Percentiles rank a stretch among this genome's conserved stretches.
These are phyloP conservation scores for Condylostoma magnum DNA, from an alignment of 169 alveolate species.

Conservation along the genomic window DNA sequence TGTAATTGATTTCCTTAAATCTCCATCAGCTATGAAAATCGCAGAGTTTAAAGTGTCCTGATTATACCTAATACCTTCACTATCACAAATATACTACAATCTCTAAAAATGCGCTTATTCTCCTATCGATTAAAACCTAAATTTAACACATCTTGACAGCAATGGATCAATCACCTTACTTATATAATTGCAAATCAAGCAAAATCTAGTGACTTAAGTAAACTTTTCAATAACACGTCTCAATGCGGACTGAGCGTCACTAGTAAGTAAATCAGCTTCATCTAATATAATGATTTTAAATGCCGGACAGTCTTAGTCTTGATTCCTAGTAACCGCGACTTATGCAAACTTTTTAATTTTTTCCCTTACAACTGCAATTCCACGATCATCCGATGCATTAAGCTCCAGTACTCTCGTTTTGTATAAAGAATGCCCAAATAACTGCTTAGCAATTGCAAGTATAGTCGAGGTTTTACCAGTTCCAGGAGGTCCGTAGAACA, in stretches of 20 bases:
- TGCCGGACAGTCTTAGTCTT: constrained; percentile 67
- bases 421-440: constrained; percentile 90
- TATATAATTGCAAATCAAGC: constrained; percentile 97
- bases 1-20: constrained; percentile 93
- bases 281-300: constrained; percentile 96
- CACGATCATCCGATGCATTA: constrained; percentile 99
- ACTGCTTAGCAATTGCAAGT: constrained; percentile 93
- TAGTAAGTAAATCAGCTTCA: constrained; percentile 99
- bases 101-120: constrained; percentile 87
- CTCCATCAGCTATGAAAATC: constrained; percentile 92
- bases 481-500: constrained; percentile 98
- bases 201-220: constrained; percentile 95
- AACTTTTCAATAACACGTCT: constrained; percentile 97
- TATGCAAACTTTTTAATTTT: constrained; percentile 96
- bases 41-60: constrained; percentile 73
- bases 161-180: constrained; percentile 95
- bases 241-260: constrained; percentile 98
- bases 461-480: constrained; percentile 99
- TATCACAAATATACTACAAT: constrained; percentile 81
- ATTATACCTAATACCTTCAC: constrained; percentile 69
- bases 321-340: constrained; percentile 86
- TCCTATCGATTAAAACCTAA: constrained; percentile 93
- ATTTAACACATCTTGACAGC: constrained; percentile 94
- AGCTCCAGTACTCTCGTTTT: constrained; percentile 94
- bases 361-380: constrained; percentile 97